Evolutionary conservation across 140 eudicot species (phyloP).

Genomic region (Cichorium intybus): DNA sequence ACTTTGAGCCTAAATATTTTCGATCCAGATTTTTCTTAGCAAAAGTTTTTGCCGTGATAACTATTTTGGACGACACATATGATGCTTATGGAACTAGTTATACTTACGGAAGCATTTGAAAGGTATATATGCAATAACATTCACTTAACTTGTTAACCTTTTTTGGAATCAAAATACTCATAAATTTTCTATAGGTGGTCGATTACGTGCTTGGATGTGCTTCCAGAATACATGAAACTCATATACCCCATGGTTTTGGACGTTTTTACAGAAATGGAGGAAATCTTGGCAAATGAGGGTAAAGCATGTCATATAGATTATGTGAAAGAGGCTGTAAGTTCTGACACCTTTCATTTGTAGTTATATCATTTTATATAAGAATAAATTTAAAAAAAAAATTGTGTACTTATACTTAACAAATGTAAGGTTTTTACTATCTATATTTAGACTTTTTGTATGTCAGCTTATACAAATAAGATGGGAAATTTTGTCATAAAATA

Average conservation of each 20-base stretch:
- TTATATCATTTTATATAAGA: too few relatives aligned
- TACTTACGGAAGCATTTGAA: slow-evolving; percentile 27
- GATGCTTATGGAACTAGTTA: slow-evolving; percentile 38
- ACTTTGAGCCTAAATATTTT: slow-evolving; percentile 43
- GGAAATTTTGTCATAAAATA: too few relatives aligned
- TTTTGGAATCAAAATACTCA: not conserved
- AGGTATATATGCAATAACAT: not conserved
- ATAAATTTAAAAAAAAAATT: too few relatives aligned
- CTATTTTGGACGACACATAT: slow-evolving; percentile 31
- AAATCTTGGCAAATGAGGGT: not conserved
- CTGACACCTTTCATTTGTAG: too few relatives aligned
- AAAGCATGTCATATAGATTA: slow-evolving; percentile 6
- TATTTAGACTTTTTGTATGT: too few relatives aligned
- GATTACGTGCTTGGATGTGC: not conserved
- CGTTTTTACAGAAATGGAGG: slow-evolving; percentile 11
- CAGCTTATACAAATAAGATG: too few relatives aligned
- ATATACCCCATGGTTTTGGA: not conserved
- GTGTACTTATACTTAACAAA: too few relatives aligned
- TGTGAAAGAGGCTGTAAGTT: slow-evolving; percentile 12
- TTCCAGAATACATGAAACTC: slow-evolving; percentile 11
- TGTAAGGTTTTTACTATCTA: too few relatives aligned
- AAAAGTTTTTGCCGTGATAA: slow-evolving; percentile 16
- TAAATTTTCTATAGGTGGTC: slow-evolving; percentile 10
- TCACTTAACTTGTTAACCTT: not conserved
- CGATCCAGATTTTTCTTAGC: slow-evolving; percentile 23